Conservation (phyloP, 2,329 filamentous ascomycete genomes). For the Phyllosticta capitalensis region DNA sequence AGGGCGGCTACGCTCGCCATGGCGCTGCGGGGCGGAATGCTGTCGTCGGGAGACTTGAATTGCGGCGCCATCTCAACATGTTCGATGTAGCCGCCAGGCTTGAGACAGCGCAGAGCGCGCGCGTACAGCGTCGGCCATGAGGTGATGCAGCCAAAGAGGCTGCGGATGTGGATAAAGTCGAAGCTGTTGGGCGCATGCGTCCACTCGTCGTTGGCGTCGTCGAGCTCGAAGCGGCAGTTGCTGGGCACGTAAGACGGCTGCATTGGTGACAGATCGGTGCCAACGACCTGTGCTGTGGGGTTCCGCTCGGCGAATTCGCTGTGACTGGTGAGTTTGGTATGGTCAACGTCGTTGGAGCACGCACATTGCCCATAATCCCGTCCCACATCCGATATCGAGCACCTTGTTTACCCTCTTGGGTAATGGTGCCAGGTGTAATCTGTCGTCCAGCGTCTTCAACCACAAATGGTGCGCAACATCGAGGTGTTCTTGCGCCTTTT, state of each 20-base stretch:
- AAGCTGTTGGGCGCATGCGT: constrained; percentile 29
- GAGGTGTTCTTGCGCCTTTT: constrained; percentile 33
- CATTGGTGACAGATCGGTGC: constrained; percentile 38
- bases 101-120: constrained; percentile 16
- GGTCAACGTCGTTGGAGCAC: not conserved
- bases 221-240: constrained; percentile 39
- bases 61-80: constrained; percentile 20
- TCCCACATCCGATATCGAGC: constrained; percentile 10
- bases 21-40: constrained; percentile 16
- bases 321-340: constrained; percentile 14
- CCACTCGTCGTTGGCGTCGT: constrained; percentile 30
- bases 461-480: constrained; percentile 37
- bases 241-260: constrained; percentile 32
- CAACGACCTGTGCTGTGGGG: constrained; percentile 34
- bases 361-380: constrained; percentile 12
- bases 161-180: constrained; percentile 35
- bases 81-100: constrained; percentile 20
- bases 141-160: constrained; percentile 16
- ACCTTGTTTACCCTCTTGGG: constrained; percentile 10
- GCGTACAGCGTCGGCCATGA: constrained; percentile 19
- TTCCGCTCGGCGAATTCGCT: constrained; percentile 15
- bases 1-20: constrained; percentile 18
- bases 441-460: constrained; percentile 26
- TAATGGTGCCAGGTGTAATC: constrained; percentile 26
- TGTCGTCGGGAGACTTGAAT: constrained; percentile 17